phyloP scores from a whole-genome alignment of 306 rosid genomes.

The Quercus robur region DNA sequence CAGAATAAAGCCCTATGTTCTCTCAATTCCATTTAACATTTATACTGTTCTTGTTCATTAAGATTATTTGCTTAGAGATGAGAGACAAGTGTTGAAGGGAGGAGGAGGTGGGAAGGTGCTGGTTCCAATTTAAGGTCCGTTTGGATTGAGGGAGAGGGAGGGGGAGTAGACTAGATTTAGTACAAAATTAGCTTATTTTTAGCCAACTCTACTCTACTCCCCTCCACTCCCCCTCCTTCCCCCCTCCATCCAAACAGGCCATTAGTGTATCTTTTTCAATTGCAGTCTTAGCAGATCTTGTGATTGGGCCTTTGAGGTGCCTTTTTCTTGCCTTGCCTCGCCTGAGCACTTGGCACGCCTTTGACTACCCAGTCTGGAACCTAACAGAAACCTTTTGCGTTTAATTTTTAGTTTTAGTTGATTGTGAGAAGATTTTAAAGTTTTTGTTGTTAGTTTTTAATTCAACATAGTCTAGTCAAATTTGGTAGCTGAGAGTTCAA shows the following conservation, averaged over 20 bases:
- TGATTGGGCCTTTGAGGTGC: not conserved
- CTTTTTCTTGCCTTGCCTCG: too few species aligned
- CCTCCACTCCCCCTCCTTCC: too few species aligned
- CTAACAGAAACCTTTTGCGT: not conserved
- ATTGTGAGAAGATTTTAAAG: not conserved
- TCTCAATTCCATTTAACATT: not conserved
- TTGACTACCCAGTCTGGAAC: not conserved
- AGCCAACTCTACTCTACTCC: too few species aligned
- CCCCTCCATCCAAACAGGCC: too few species aligned
- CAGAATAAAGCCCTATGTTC: not conserved
- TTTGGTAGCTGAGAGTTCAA: not conserved
- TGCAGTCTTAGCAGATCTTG: not conserved
- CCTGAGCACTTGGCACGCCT: too few species aligned
- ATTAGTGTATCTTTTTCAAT: not conserved
- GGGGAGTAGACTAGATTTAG: too few species aligned
- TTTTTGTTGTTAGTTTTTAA: not conserved
- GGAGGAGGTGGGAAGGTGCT: not conserved
- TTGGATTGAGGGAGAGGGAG: too few species aligned
- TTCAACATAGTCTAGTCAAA: not conserved
- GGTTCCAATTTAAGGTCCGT: not conserved
- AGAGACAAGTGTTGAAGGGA: not conserved
- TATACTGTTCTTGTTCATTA: not conserved
- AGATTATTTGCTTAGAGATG: not conserved
- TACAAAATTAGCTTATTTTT: too few species aligned
- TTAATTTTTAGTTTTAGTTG: not conserved